Evolutionary conservation across 768 basidiomycete genomes (phyloP).

Genomic region (Tylopilus plumbeoviolaceoides): DNA sequence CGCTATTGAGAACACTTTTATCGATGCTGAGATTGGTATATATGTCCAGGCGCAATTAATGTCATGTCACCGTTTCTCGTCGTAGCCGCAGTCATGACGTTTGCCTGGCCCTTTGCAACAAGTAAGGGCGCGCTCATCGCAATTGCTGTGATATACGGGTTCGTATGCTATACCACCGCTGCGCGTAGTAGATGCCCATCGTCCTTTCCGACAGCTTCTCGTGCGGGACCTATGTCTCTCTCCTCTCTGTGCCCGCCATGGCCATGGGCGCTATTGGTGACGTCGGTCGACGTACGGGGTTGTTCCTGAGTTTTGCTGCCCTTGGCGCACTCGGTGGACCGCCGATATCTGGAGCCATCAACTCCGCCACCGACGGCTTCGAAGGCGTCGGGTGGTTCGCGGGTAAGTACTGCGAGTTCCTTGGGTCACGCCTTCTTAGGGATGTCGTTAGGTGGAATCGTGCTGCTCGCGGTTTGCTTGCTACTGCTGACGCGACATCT

Average conservation of each 20-base stretch:
- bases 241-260: conserved; percentile 55
- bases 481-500: conserved; percentile 40
- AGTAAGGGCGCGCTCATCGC: conserved; percentile 43
- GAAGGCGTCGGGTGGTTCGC: conserved; percentile 38
- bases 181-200: neutral
- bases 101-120: conserved; percentile 64
- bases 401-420: conserved; percentile 14
- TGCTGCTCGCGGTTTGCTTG: conserved; percentile 40
- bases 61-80: conserved; percentile 62
- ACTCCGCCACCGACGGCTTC: conserved; percentile 46
- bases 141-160: conserved; percentile 65
- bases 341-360: conserved; percentile 71
- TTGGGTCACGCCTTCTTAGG: neutral
- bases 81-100: conserved; percentile 54
- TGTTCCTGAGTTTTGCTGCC: conserved; percentile 57
- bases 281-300: conserved; percentile 61
- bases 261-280: conserved; percentile 57
- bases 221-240: conserved; percentile 58
- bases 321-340: conserved; percentile 65
- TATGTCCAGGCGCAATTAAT: conserved; percentile 53
- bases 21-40: neutral
- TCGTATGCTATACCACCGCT: conserved; percentile 6
- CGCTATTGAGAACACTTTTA: neutral
- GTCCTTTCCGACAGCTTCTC: conserved; percentile 39
- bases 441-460: conserved; percentile 28